Evolutionary conservation across 1,284 basidiomycete species (phyloP), one percentile per base, ranked within the genome.

Genomic region (Ceratobasidium sp.): DNA sequence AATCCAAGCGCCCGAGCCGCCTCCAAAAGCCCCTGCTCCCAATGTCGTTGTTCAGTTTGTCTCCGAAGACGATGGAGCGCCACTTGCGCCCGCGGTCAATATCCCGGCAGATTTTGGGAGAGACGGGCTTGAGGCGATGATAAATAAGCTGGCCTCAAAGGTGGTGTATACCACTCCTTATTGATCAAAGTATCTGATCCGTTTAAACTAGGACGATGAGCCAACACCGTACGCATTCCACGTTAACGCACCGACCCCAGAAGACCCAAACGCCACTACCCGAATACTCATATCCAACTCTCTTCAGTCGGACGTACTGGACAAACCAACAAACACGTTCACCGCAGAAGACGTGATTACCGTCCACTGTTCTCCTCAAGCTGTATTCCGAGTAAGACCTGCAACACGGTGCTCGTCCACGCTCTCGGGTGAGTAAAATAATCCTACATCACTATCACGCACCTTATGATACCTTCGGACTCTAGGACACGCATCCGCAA

Each of bases 361-460:
- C 71, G 86, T 98, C 37, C 89, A 91, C 79, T 98, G 95, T 81
- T 90, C 96, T 51, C 97, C 98, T 2, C 96, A 98, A 82, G 96
- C 96, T 22, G 93, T 99, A 1, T 99, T 98, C 84, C 90, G 91
- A 78, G 97, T 99, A 14, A 86, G 96, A 77, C 94, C 94, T 51
- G 95, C 98, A 19, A 96, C 94, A 49, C 84, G 97, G 76, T 98
- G 97, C 82, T 96, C 94, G 19, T 94, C 94, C 29, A 98, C 95
- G 11, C 85, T 99, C 61, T 91, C 92, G 75, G 94, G 94, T 92
- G 79, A 76, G 84, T 78, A 24, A 29, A 46, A 13, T 14, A 14
- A 34, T 8, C 24, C 7, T 41, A 19, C 61, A 11, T 39, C 43
- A 22, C 49, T 51, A 19, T 29, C 39, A 41, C 56, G 19, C 46